phyloP scores from a whole-genome alignment of 2,329 filamentous ascomycete species.

The Fusarium veterinarium region DNA sequence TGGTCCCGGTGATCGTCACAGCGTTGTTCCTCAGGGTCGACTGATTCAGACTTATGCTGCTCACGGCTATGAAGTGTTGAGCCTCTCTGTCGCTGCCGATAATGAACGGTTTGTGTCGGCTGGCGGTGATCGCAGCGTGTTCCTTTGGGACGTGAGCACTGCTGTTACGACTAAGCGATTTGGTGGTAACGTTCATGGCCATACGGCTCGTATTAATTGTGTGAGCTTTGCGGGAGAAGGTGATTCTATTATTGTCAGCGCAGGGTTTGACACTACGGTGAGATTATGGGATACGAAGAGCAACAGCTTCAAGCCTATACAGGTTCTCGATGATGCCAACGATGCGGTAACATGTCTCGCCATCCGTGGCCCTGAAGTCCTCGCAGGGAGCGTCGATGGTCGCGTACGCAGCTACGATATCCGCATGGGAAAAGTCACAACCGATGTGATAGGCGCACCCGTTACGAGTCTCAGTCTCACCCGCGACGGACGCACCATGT shows the following conservation, averaged over 20 bases:
- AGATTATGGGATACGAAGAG: conserved; percentile 78
- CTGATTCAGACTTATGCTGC: conserved; percentile 90
- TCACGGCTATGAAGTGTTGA: conserved; percentile 92
- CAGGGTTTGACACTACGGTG: conserved; percentile 80
- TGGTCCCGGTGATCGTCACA: conserved; percentile 45
- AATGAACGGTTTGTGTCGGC: conserved; percentile 89
- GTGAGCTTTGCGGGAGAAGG: conserved; percentile 82
- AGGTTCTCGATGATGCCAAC: conserved; percentile 77
- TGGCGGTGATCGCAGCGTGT: conserved; percentile 90
- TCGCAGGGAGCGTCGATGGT: conserved; percentile 86
- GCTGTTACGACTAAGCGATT: conserved; percentile 83
- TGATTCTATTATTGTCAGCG: conserved; percentile 78
- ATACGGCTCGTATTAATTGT: conserved; percentile 79
- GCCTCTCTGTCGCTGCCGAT: conserved; percentile 77
- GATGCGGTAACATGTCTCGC: conserved; percentile 71
- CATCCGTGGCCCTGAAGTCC: conserved; percentile 67
- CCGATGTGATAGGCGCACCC: conserved; percentile 75
- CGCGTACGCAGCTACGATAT: conserved; percentile 85
- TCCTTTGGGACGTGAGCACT: conserved; percentile 92
- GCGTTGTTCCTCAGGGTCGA: conserved; percentile 59
- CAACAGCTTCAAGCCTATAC: conserved; percentile 70
- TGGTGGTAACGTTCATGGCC: conserved; percentile 68
- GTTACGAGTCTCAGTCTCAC: conserved; percentile 83
- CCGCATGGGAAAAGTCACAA: conserved; percentile 75
- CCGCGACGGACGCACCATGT: conserved; percentile 76